A percentile compares a stretch with the other conserved stretches of the same genome.
These are phyloP conservation scores for Alternaria triticimaculans DNA, from an alignment of 2,329 filamentous ascomycete genomes.

Conservation along the genomic window DNA sequence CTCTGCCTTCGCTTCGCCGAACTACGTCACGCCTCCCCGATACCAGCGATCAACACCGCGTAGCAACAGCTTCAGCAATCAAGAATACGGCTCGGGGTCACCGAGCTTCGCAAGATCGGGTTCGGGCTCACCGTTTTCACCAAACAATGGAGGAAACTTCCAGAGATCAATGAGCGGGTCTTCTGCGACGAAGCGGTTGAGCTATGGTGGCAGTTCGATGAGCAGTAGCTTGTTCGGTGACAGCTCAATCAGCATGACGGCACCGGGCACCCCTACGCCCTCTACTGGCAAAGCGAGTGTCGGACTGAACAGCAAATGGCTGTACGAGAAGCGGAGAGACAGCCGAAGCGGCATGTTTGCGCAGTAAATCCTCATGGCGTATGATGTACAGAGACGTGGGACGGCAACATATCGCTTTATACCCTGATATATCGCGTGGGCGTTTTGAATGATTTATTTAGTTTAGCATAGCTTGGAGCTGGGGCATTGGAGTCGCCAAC, in stretches of 20 bases:
- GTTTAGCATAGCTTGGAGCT: constrained; percentile 2
- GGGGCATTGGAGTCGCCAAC: neutral
- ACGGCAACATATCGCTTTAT: constrained; percentile 34
- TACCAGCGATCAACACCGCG: constrained; percentile 79
- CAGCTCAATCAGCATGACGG: constrained; percentile 48
- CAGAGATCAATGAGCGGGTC: constrained; percentile 68
- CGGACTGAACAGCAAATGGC: constrained; percentile 88
- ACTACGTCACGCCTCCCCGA: constrained; percentile 84
- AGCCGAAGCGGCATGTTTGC: constrained; percentile 50
- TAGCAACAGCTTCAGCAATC: constrained; percentile 63
- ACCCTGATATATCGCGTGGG: constrained; percentile 43
- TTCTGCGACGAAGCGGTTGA: constrained; percentile 63
- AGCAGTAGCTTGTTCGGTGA: constrained; percentile 47
- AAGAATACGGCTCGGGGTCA: constrained; percentile 55
- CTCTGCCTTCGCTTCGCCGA: constrained; percentile 55
- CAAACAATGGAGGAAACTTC: constrained; percentile 59
- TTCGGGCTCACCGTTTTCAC: constrained; percentile 57
- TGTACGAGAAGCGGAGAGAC: constrained; percentile 80
- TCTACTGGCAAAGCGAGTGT: constrained; percentile 67
- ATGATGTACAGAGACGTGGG: neutral
- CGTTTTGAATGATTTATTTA: constrained; percentile 15
- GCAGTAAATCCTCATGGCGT: constrained; percentile 4
- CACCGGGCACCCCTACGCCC: constrained; percentile 73
- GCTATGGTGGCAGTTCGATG: constrained; percentile 62
- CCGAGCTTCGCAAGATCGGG: constrained; percentile 42